phyloP scores from a whole-genome alignment of 2,329 filamentous ascomycete species.

The Whalleya microplaca region DNA sequence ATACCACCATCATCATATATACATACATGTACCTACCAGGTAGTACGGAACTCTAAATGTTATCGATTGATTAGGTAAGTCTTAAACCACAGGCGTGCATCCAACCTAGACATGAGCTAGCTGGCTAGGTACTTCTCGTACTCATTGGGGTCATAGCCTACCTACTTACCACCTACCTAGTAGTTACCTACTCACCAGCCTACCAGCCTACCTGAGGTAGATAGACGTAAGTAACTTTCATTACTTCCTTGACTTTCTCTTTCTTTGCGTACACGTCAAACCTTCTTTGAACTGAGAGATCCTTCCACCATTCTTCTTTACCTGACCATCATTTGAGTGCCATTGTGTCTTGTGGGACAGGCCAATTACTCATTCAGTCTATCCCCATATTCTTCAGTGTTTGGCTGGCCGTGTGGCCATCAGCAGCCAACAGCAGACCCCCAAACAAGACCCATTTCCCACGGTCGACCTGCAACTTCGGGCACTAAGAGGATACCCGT shows the following conservation, averaged over 20 bases:
- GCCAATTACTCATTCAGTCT: conserved; percentile 15
- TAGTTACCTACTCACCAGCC: too few species aligned
- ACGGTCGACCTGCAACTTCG: neutral
- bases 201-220: too few species aligned
- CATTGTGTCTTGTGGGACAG: conserved; percentile 15
- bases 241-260: too few species aligned
- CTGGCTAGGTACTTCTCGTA: too few species aligned
- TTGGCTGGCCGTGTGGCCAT: neutral
- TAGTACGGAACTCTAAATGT: neutral
- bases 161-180: too few species aligned
- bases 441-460: neutral
- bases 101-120: too few species aligned
- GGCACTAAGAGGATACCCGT: neutral
- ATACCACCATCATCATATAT: neutral
- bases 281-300: too few species aligned
- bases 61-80: too few species aligned
- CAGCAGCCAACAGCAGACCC: neutral
- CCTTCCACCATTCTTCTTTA: conserved; percentile 5
- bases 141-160: too few species aligned
- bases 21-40: neutral
- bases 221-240: too few species aligned
- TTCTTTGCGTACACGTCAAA: too few species aligned
- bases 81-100: too few species aligned
- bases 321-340: conserved; percentile 16
- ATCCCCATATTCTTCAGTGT: conserved; percentile 8